Evolutionary conservation across 768 basidiomycete species (phyloP).

Genomic region (Serendipita sp.): DNA sequence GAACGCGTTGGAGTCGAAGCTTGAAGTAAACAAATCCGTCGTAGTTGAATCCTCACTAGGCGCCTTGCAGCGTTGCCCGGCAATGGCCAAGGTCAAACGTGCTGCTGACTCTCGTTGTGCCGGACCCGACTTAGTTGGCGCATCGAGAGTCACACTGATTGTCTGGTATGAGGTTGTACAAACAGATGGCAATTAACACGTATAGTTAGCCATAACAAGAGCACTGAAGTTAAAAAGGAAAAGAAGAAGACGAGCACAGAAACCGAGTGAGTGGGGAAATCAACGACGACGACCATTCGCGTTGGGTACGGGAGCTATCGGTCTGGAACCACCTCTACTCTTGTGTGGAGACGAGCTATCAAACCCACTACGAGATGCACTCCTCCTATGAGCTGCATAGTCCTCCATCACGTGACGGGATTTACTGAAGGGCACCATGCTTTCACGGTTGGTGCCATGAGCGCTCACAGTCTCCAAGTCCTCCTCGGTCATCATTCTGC

Average conservation of each 20-base stretch:
- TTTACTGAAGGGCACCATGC: too few species aligned
- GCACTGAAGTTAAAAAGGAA: not conserved
- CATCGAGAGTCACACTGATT: too few species aligned
- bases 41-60: not conserved
- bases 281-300: not conserved
- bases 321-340: not conserved
- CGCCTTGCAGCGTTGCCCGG: conserved; percentile 2
- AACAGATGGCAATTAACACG: too few species aligned
- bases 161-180: too few species aligned
- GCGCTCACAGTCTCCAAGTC: conserved; percentile 2
- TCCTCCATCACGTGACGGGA: too few species aligned
- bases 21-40: not conserved
- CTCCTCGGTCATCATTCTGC: conserved; percentile 31
- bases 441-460: not conserved
- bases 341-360: not conserved
- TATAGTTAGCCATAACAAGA: not conserved
- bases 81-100: conserved; percentile 5
- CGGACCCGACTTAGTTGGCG: not conserved
- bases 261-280: not conserved
- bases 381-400: too few species aligned
- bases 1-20: not conserved
- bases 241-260: not conserved
- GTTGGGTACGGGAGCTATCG: not conserved
- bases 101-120: not conserved
- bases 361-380: not conserved